phyloP scores from a whole-genome alignment of 257 asterid species.

The Solanum chaucha region DNA sequence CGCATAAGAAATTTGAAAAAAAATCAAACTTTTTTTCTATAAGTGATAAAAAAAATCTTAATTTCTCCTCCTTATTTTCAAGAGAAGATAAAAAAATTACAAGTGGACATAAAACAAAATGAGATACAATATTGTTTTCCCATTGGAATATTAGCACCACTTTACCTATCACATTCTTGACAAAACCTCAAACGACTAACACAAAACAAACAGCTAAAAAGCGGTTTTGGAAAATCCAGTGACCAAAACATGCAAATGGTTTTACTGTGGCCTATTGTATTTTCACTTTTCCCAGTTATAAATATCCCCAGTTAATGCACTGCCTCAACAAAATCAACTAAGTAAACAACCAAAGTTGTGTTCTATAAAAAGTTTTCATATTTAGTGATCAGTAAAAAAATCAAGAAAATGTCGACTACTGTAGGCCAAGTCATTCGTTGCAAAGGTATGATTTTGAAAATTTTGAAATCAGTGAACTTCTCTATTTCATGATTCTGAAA shows the following conservation, averaged over 20 bases:
- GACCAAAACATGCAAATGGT: neutral
- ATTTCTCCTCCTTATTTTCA: neutral
- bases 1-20: too few relatives aligned
- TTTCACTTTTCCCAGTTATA: neutral
- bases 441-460: constrained; percentile 27
- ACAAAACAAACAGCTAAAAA: neutral
- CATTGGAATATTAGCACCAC: neutral
- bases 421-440: constrained; percentile 54
- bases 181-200: neutral
- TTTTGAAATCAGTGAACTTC: neutral
- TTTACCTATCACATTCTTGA: neutral
- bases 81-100: neutral
- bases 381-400: neutral
- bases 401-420: constrained; percentile 34
- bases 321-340: neutral
- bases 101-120: neutral
- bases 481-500: neutral
- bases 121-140: neutral
- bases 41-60: neutral
- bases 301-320: neutral
- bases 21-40: too few relatives aligned
- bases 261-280: neutral
- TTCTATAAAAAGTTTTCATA: neutral
- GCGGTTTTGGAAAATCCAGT: neutral
- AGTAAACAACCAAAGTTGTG: neutral